A percentile compares a stretch with the other conserved stretches of the same genome.
Conservation (phyloP, 306 rosid species). For the Sicyos baderoa region DNA sequence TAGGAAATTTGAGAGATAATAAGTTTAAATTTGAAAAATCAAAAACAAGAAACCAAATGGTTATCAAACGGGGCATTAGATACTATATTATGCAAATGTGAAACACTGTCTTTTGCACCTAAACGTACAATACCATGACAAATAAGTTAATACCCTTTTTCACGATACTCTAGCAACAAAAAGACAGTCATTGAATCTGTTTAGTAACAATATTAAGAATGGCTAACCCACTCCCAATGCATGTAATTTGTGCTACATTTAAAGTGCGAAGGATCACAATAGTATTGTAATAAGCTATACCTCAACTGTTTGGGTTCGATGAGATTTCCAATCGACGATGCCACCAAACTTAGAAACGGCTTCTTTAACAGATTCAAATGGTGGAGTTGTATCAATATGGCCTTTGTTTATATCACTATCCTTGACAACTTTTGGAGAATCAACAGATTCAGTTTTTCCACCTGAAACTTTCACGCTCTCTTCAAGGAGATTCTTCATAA, state of each 20-base stretch:
- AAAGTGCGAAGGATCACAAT: neutral
- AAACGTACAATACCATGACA: neutral
- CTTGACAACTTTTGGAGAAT: conserved; percentile 33
- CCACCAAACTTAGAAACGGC: conserved; percentile 98
- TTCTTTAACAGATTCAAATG: conserved; percentile 94
- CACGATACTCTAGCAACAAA: neutral
- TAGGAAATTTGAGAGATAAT: too few species aligned
- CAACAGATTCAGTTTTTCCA: conserved; percentile 25
- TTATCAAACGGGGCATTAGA: too few species aligned
- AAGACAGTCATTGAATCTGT: neutral
- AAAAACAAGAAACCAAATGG: too few species aligned
- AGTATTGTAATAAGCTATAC: conserved; percentile 28
- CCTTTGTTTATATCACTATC: conserved; percentile 42
- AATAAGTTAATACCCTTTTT: neutral
- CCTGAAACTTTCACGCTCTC: neutral
- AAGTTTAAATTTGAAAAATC: too few species aligned
- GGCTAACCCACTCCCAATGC: conserved; percentile 13
- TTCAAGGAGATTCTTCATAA: neutral
- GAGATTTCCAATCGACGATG: conserved; percentile 98
- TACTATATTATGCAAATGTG: neutral
- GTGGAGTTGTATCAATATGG: conserved; percentile 71
- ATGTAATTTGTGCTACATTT: neutral
- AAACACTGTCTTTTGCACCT: neutral
- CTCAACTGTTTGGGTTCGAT: conserved; percentile 79
- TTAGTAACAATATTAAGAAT: neutral